Evolutionary conservation across 352 stramenopile genomes (phyloP), one percentile per base, ranked within the genome.

Genomic region (Phytophthora ohioensis): DNA sequence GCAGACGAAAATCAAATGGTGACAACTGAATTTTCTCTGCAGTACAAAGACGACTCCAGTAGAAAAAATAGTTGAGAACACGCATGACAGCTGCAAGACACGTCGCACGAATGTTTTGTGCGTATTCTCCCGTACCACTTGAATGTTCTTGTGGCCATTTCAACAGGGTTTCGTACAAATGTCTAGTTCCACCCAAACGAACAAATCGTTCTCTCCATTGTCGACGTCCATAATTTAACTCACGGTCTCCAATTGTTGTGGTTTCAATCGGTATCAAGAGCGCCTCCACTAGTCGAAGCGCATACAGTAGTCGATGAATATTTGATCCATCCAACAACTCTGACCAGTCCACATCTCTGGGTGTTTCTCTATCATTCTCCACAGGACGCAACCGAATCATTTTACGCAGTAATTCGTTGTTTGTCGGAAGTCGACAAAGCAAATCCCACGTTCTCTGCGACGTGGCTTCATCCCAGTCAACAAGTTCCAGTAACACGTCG

Each of bases 121-220:
- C 45, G 39, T 88, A 90, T 27, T 55, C 45, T 56, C 30, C 12
- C 15, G 11, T 32, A 15, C 8, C 27, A 31, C 11, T 7, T 10
- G 30, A 46, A 30, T 34, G 31, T 15, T 66, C 43, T 15, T 58
- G 5, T 30, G 54, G 39, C 75, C 75, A 85, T 13, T 67, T 55
- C 5, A 85, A 34, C 9, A 91, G 53, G 8, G 53, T 74, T 21
- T 78, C 62, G 46, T 81, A 81, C 11, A 95, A 45, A 64, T 92
- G 76, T 5, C 47, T 64, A 0, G 67, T 60, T 9, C 88, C 88
- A 17, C 85, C 86, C 9, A 94, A 64, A 8, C 86, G 84, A 15
- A 92, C 75, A 57, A 95, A 95, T 0, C 85, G 85, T 27, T 95
- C 85, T 42, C 85, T 82, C 88, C 88, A 95, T 46, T 94, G 85